phyloP scores from a whole-genome alignment of 768 basidiomycete species.

The Russula sp. region DNA sequence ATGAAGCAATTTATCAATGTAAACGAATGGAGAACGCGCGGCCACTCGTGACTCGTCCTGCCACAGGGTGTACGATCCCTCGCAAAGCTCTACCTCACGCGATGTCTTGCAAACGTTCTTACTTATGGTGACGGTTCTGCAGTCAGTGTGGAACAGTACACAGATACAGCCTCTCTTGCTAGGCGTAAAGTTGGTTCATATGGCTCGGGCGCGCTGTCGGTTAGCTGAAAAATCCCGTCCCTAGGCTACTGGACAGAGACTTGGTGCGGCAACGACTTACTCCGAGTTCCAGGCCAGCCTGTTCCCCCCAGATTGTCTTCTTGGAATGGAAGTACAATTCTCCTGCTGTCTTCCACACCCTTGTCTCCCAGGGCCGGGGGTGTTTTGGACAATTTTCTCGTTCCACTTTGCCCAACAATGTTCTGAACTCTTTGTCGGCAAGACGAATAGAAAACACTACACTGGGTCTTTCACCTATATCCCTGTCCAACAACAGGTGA shows the following conservation, averaged over 20 bases:
- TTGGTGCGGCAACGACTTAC: constrained; percentile 40
- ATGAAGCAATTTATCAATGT: too few relatives aligned
- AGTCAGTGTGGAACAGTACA: constrained; percentile 36
- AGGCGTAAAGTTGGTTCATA: constrained; percentile 25
- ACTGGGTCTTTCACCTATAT: constrained; percentile 2
- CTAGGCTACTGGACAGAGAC: constrained; percentile 35
- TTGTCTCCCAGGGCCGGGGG: constrained; percentile 33
- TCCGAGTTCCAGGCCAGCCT: constrained; percentile 28
- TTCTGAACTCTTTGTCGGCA: constrained; percentile 31
- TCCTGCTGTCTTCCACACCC: constrained; percentile 35
- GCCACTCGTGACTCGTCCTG: constrained; percentile 30
- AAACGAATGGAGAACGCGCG: too few relatives aligned
- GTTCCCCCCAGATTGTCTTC: constrained; percentile 37
- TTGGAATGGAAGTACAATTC: constrained; percentile 33
- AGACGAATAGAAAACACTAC: constrained; percentile 9
- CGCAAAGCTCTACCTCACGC: constrained; percentile 22
- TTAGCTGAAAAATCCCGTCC: background rate
- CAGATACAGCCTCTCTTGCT: constrained; percentile 38
- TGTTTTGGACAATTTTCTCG: constrained; percentile 38
- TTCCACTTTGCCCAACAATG: constrained; percentile 41
- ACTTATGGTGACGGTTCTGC: constrained; percentile 39
- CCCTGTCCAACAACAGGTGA: background rate
- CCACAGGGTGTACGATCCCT: constrained; percentile 4
- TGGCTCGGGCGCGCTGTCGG: background rate
- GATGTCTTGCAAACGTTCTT: constrained; percentile 28